A percentile compares a stretch with the other conserved stretches of the same genome.
Conservation (phyloP, 1,284 basidiomycete species). For the Trichosporon asahii region DNA sequence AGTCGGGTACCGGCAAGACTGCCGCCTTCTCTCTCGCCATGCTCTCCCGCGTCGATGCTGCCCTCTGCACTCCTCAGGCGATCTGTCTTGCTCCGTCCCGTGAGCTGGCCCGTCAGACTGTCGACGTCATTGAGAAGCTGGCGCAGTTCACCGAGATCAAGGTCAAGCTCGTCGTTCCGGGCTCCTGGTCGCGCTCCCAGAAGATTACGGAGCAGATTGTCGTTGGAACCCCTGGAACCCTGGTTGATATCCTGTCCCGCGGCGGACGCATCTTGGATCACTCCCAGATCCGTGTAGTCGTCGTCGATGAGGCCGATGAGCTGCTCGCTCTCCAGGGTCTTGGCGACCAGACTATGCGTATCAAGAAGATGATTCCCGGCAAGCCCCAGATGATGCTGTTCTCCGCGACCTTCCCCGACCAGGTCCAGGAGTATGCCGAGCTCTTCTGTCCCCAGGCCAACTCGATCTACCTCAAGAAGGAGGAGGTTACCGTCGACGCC, state of each 20-base stretch:
- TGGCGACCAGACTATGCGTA: slow-evolving; percentile 91
- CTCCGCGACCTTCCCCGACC: slow-evolving; percentile 95
- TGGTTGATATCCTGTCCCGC: slow-evolving; percentile 71
- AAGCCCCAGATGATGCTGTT: slow-evolving; percentile 86
- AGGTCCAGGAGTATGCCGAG: slow-evolving; percentile 81
- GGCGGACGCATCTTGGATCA: slow-evolving; percentile 59
- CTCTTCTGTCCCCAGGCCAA: slow-evolving; percentile 93
- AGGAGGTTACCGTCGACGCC: slow-evolving; percentile 89
- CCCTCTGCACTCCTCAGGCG: slow-evolving; percentile 81
- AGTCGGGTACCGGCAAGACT: slow-evolving; percentile 98
- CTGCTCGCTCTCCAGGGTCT: slow-evolving; percentile 96
- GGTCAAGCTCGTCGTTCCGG: slow-evolving; percentile 92
- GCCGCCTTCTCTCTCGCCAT: slow-evolving; percentile 97
- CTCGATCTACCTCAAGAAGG: slow-evolving; percentile 92
- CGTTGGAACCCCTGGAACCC: slow-evolving; percentile 94
- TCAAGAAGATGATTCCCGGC: slow-evolving; percentile 69
- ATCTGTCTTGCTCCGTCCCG: slow-evolving; percentile 91
- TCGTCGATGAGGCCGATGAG: slow-evolving; percentile 97
- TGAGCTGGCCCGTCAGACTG: slow-evolving; percentile 95
- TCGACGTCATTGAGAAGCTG: slow-evolving; percentile 90
- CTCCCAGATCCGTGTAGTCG: slow-evolving; percentile 82
- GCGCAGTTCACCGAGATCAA: slow-evolving; percentile 91
- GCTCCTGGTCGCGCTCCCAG: slow-evolving; percentile 55
- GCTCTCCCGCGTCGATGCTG: slow-evolving; percentile 89
- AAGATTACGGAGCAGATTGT: slow-evolving; percentile 84